Base-by-base conservation (phyloP, 73 alveolate species). In the Tetrahymena elliotti region DNA sequence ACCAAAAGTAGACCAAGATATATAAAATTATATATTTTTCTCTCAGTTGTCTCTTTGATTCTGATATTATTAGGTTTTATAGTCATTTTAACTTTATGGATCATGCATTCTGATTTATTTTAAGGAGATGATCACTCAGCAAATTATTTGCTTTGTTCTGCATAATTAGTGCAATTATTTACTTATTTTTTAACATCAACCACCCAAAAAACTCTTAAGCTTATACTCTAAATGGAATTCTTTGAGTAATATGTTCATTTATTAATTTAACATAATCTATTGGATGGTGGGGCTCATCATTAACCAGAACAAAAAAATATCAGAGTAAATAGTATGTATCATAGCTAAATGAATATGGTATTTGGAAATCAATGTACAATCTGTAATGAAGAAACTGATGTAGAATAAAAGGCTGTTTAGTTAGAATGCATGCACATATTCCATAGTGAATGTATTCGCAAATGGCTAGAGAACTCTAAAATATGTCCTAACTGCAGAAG, bases 401-500 rank as follows among this genome's bases (percentile, higher is more conserved):
- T 68, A 31, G 88, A 68, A 68, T 68, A 68, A 68, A 68, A 68
- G 20, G 88, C 88, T 27, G 88, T 68, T 22, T 24, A 93, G 35
- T 68, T 93, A 34, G 84, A 82, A 37, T 96, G 98, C 54, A 93
- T 94, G 93, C 98, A 97, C 35, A 53, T 96, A n/a, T 97, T 97
- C 93, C 98, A 97, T 93, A 52, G 94, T 31, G 97, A 96, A 27
- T 97, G 98, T 53, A 96, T 97, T 15, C 35, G 68, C 35, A 84
- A 93, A 37, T 97, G 98, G 98, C 82, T 95, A 40, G 88, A 83
- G 35, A 52, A 41, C 52, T 53, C 93, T 6, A 83, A 53, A 35
- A 84, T 84, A 34, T 96, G 98, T 54, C 98, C 98, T 13, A 94
- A 94, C 37, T 96, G 98, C 93, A 88, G 98, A 95, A 93, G 84